These are phyloP conservation scores for Pneumocystis sp. DNA, from an alignment of 1,139 yeast genomes.

Conservation along the genomic window DNA sequence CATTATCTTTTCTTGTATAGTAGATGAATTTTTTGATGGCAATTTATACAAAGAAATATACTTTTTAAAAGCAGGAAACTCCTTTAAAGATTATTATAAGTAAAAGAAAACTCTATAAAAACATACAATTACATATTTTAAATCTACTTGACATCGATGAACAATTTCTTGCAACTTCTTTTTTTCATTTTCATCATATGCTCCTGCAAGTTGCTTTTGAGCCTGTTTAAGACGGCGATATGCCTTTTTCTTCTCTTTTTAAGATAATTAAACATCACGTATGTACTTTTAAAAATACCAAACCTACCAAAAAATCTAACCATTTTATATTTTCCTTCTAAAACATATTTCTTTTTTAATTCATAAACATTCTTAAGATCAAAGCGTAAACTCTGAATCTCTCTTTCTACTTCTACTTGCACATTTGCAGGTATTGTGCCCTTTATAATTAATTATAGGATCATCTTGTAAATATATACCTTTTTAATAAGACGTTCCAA, in stretches of 20 bases:
- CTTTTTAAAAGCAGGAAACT: constrained; percentile 9
- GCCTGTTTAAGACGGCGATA: constrained; percentile 46
- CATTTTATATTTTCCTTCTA: constrained; percentile 74
- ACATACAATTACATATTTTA: constrained; percentile 6
- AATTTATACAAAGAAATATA: constrained; percentile 11
- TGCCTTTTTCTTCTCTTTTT: constrained; percentile 67
- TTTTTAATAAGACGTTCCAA: constrained; percentile 47
- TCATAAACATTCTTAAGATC: constrained; percentile 29
- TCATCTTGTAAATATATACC: constrained; percentile 1
- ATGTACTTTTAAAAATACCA: neutral
- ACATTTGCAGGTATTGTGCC: constrained; percentile 59
- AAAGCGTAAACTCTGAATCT: constrained; percentile 6
- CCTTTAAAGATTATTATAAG: neutral
- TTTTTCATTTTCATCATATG: constrained; percentile 4
- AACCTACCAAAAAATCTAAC: constrained; percentile 50
- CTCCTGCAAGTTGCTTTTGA: constrained; percentile 60
- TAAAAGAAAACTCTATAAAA: neutral
- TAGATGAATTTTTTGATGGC: neutral
- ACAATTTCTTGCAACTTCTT: constrained; percentile 2
- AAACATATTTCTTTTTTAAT: constrained; percentile 40
- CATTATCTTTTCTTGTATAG: neutral
- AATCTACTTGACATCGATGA: constrained; percentile 5
- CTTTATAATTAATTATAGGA: constrained; percentile 23
- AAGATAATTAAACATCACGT: neutral
- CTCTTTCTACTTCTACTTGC: constrained; percentile 36